phyloP scores from a whole-genome alignment of 805 yeast genomes.

The Isabelozyma heimii region DNA sequence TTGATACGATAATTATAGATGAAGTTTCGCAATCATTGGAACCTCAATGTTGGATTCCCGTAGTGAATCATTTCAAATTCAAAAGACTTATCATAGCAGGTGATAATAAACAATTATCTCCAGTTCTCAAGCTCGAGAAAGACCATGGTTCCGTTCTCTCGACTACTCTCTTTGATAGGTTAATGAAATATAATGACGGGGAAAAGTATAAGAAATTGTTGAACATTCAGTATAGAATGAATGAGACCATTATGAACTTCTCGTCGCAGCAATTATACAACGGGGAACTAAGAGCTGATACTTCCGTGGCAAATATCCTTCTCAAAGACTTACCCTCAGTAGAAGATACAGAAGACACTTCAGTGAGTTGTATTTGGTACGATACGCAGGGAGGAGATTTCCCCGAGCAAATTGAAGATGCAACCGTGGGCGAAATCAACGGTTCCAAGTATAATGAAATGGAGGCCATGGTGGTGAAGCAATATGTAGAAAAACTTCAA shows the following conservation, averaged over 20 bases:
- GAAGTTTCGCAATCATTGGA: conserved; percentile 94
- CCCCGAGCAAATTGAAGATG: conserved; percentile 49
- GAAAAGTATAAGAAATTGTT: conserved; percentile 55
- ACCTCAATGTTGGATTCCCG: conserved; percentile 96
- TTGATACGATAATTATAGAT: conserved; percentile 84
- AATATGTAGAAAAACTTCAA: conserved; percentile 54
- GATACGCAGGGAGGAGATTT: conserved; percentile 92
- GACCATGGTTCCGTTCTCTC: conserved; percentile 46
- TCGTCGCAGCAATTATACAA: conserved; percentile 68
- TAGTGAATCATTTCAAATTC: conserved; percentile 59
- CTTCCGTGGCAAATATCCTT: conserved; percentile 49
- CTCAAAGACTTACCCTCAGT: conserved; percentile 52
- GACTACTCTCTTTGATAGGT: conserved; percentile 76
- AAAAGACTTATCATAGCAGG: conserved; percentile 80
- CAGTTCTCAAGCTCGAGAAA: conserved; percentile 64
- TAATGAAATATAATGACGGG: conserved; percentile 46
- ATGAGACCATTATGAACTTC: conserved; percentile 70
- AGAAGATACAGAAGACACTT: conserved; percentile 44
- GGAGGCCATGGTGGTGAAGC: conserved; percentile 62
- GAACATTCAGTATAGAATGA: conserved; percentile 87
- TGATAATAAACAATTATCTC: conserved; percentile 89
- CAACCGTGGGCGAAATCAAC: conserved; percentile 14
- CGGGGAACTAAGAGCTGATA: conserved; percentile 60
- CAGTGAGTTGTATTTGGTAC: conserved; percentile 66
- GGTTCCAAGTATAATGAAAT: conserved; percentile 74